Percentiles rank a stretch among this genome's conserved stretches.
Evolutionary conservation across 169 alveolate species (phyloP).

Genomic region (Perkinsus olseni): DNA sequence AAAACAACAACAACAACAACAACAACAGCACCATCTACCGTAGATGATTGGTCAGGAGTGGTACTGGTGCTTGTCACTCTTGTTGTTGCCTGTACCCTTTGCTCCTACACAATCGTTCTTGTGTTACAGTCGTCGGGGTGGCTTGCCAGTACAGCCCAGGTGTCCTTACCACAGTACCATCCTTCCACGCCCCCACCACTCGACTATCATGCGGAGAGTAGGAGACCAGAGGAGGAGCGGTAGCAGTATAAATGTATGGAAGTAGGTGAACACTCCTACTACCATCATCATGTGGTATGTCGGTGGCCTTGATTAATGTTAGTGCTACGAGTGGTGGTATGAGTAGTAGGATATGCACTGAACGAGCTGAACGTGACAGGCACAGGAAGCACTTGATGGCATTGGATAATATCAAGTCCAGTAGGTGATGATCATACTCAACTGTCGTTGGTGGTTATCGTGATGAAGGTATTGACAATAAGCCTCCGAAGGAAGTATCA

Average conservation of each 20-base stretch:
- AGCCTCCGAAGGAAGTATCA: not conserved
- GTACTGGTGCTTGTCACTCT: too few species aligned
- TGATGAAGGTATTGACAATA: not conserved
- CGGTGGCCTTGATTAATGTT: too few species aligned
- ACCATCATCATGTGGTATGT: too few species aligned
- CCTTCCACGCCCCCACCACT: not conserved
- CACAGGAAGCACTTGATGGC: not conserved
- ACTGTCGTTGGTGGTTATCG: not conserved
- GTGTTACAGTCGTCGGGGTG: too few species aligned
- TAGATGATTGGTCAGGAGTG: too few species aligned
- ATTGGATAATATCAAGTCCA: not conserved
- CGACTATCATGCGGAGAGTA: not conserved
- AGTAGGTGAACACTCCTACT: not conserved
- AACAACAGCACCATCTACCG: too few species aligned
- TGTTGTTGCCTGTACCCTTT: too few species aligned
- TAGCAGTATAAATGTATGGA: not conserved
- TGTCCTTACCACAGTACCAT: too few species aligned
- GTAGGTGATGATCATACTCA: not conserved
- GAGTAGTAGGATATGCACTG: not conserved
- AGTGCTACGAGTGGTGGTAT: not conserved
- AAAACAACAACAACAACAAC: too few species aligned
- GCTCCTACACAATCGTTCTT: too few species aligned
- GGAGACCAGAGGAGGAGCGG: not conserved
- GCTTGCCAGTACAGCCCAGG: too few species aligned
- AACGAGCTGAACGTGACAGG: not conserved